Percentiles rank a stretch among this genome's conserved stretches.
These are phyloP conservation scores for Cynanchum wilfordii DNA, from an alignment of 257 asterid genomes.

Conservation along the genomic window DNA sequence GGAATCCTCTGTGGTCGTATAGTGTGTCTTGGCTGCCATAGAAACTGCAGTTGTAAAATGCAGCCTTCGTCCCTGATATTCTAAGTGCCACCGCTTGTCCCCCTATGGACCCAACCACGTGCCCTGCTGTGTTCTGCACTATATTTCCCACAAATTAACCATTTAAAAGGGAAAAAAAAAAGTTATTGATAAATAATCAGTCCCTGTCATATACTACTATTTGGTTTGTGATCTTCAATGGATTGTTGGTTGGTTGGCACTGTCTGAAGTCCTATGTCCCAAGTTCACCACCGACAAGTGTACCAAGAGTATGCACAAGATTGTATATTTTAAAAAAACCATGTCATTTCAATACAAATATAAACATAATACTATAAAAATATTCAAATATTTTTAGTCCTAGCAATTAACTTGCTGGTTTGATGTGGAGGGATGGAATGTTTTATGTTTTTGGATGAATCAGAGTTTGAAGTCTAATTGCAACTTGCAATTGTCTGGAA, in stretches of 20 bases:
- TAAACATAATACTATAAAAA: too few relatives aligned
- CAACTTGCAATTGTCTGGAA: not conserved
- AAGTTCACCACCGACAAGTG: not conserved
- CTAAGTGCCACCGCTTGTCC: slow-evolving; percentile 54
- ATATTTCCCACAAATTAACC: not conserved
- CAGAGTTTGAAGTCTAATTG: not conserved
- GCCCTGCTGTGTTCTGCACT: slow-evolving; percentile 45
- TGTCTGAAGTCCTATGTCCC: not conserved
- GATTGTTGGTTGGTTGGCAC: not conserved
- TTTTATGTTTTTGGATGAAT: not conserved
- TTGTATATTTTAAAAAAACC: too few relatives aligned
- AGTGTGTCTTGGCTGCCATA: slow-evolving; percentile 54
- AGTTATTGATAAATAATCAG: too few relatives aligned
- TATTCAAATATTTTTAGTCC: too few relatives aligned
- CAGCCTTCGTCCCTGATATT: slow-evolving; percentile 49
- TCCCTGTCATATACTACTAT: slow-evolving; percentile 29
- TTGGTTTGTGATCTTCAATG: slow-evolving; percentile 7
- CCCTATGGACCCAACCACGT: slow-evolving; percentile 40
- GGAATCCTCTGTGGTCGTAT: slow-evolving; percentile 53
- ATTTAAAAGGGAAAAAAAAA: too few relatives aligned
- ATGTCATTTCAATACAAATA: too few relatives aligned
- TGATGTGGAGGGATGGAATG: not conserved
- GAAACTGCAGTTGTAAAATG: slow-evolving; percentile 47
- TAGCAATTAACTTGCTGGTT: too few relatives aligned
- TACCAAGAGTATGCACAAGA: too few relatives aligned